phyloP scores from a whole-genome alignment of 352 stramenopile species.

The Phytophthora citricola region DNA sequence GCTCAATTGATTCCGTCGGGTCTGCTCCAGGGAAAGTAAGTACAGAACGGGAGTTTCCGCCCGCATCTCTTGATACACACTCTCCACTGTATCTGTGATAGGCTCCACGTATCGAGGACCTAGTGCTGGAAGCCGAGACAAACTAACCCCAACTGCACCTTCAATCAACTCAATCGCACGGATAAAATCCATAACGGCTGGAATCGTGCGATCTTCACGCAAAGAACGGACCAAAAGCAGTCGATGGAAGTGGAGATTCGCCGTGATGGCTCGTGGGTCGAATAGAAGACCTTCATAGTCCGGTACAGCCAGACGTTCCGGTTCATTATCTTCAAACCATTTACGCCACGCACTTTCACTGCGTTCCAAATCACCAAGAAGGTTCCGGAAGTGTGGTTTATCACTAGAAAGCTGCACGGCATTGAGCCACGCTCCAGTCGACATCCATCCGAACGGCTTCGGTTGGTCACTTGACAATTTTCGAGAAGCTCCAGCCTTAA shows the following conservation, averaged over 20 bases:
- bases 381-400: slow-evolving; percentile 68
- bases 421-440: slow-evolving; percentile 72
- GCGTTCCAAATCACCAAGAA: slow-evolving; percentile 71
- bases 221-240: slow-evolving; percentile 73
- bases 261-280: slow-evolving; percentile 63
- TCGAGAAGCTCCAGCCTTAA: slow-evolving; percentile 73
- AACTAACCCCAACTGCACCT: slow-evolving; percentile 33
- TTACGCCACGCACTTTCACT: slow-evolving; percentile 73
- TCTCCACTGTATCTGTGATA: slow-evolving; percentile 79
- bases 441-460: slow-evolving; percentile 80
- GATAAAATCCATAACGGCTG: slow-evolving; percentile 74
- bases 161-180: slow-evolving; percentile 70
- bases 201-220: slow-evolving; percentile 77
- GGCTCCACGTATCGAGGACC: slow-evolving; percentile 68
- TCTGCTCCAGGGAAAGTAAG: slow-evolving; percentile 74
- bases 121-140: slow-evolving; percentile 56
- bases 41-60: slow-evolving; percentile 75
- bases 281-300: slow-evolving; percentile 80
- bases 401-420: slow-evolving; percentile 71
- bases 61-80: slow-evolving; percentile 69
- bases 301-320: slow-evolving; percentile 60
- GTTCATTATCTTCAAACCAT: slow-evolving; percentile 87
- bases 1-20: slow-evolving; percentile 77
- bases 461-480: slow-evolving; percentile 71
- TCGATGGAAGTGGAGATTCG: slow-evolving; percentile 73